A percentile compares a stretch with the other conserved stretches of the same genome.
Conservation (phyloP, 495 filamentous ascomycete species). For the Schizothecium vesticola region DNA sequence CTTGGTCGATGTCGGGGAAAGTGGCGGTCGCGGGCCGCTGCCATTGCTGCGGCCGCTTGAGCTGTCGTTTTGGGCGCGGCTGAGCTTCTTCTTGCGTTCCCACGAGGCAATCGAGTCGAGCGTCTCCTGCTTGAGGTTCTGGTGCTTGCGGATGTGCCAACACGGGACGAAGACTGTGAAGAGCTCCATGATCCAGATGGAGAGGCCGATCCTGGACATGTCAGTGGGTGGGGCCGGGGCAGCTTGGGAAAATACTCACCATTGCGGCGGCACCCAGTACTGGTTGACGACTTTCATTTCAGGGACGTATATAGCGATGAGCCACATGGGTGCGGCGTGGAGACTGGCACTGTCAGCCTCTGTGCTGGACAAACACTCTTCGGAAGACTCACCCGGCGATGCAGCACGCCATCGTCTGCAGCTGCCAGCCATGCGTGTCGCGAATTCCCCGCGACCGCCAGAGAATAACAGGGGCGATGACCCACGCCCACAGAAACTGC, state of each 20-base stretch:
- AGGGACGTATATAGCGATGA: constrained; percentile 55
- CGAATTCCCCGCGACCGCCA: constrained; percentile 45
- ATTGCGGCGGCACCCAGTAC: constrained; percentile 46
- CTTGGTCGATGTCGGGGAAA: constrained; percentile 23
- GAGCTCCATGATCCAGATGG: constrained; percentile 44
- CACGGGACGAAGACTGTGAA: constrained; percentile 45
- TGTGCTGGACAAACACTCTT: not conserved
- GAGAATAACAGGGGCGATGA: constrained; percentile 42
- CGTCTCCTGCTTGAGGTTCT: constrained; percentile 26
- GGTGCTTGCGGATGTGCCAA: constrained; percentile 26
- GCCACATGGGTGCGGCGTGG: constrained; percentile 62
- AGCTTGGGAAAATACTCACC: constrained; percentile 35
- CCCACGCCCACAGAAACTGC: constrained; percentile 60
- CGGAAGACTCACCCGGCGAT: constrained; percentile 43
- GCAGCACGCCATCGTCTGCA: constrained; percentile 57
- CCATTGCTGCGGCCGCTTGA: constrained; percentile 7
- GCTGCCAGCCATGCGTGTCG: constrained; percentile 64
- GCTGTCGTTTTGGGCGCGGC: constrained; percentile 2
- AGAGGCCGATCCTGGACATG: constrained; percentile 25
- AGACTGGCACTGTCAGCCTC: constrained; percentile 36
- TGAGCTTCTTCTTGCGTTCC: constrained; percentile 30
- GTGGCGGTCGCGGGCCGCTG: constrained; percentile 7
- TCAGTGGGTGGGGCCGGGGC: not conserved
- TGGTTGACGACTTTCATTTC: constrained; percentile 50
- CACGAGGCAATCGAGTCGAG: constrained; percentile 25